Percentiles rank a stretch among this genome's conserved stretches.
phyloP scores from a whole-genome alignment of 225 moss, liverwort and hornwort species.

The Straminergon stramineum region DNA sequence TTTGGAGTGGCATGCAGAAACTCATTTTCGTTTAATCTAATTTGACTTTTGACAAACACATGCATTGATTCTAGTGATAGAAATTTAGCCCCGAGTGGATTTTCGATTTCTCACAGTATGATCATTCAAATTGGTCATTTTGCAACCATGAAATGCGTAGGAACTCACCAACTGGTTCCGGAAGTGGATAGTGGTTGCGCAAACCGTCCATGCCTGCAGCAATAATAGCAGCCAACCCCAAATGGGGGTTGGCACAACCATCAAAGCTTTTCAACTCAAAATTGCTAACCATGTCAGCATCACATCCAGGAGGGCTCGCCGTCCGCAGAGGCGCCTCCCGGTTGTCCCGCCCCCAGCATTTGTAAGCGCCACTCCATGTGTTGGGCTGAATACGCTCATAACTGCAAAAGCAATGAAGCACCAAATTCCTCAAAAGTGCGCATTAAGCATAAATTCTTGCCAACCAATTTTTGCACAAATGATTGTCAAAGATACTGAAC shows the following conservation, averaged over 20 bases:
- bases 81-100: background rate
- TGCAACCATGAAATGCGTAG: background rate
- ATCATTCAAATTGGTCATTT: background rate
- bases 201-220: constrained; percentile 92
- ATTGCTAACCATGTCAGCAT: constrained; percentile 70
- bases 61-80: background rate
- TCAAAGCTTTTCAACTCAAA: constrained; percentile 93
- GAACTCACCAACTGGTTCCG: constrained; percentile 55
- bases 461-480: background rate
- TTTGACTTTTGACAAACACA: background rate
- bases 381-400: constrained; percentile 80
- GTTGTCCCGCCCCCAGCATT: constrained; percentile 87
- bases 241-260: constrained; percentile 95
- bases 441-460: background rate
- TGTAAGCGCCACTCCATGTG: constrained; percentile 83
- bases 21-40: background rate
- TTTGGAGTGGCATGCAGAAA: background rate
- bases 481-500: background rate
- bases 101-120: background rate
- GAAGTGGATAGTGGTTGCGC: constrained; percentile 53
- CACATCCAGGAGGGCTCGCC: constrained; percentile 44
- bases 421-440: background rate
- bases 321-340: constrained; percentile 79
- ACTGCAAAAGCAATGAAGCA: constrained; percentile 21
- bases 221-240: constrained; percentile 83